phyloP scores from a whole-genome alignment of 1,139 yeast genomes.

The Insectozyma bohioensis region DNA sequence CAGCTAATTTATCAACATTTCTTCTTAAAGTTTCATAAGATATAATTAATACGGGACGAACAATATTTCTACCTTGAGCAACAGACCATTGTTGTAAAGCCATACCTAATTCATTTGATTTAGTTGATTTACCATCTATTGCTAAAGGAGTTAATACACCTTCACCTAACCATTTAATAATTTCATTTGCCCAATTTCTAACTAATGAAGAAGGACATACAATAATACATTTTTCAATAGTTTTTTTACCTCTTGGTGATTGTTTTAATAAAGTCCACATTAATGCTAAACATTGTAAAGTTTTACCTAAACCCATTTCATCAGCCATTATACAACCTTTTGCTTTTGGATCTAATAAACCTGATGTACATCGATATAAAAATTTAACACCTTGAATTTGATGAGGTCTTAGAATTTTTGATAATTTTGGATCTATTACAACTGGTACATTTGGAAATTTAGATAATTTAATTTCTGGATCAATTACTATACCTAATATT shows the following conservation, averaged over 20 bases:
- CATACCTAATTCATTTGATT: conserved; percentile 62
- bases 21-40: conserved; percentile 92
- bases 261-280: conserved; percentile 94
- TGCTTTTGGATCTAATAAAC: conserved; percentile 81
- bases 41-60: conserved; percentile 91
- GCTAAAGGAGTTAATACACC: conserved; percentile 88
- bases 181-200: conserved; percentile 96
- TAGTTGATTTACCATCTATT: conserved; percentile 83
- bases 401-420: conserved; percentile 89
- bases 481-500: conserved; percentile 67
- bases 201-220: conserved; percentile 97
- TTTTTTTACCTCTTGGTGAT: conserved; percentile 82
- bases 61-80: conserved; percentile 85
- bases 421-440: conserved; percentile 86
- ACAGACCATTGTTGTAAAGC: conserved; percentile 84
- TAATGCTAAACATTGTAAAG: conserved; percentile 86
- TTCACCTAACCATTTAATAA: conserved; percentile 93
- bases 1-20: conserved; percentile 73
- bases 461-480: conserved; percentile 48
- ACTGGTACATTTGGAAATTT: conserved; percentile 87
- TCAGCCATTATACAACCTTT: conserved; percentile 99
- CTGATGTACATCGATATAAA: conserved; percentile 86
- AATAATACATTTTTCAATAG: conserved; percentile 87
- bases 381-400: conserved; percentile 95
- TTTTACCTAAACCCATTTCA: conserved; percentile 98